Evolutionary conservation across 352 stramenopile species (phyloP).

Genomic region (Globisporangium megalacanthum): DNA sequence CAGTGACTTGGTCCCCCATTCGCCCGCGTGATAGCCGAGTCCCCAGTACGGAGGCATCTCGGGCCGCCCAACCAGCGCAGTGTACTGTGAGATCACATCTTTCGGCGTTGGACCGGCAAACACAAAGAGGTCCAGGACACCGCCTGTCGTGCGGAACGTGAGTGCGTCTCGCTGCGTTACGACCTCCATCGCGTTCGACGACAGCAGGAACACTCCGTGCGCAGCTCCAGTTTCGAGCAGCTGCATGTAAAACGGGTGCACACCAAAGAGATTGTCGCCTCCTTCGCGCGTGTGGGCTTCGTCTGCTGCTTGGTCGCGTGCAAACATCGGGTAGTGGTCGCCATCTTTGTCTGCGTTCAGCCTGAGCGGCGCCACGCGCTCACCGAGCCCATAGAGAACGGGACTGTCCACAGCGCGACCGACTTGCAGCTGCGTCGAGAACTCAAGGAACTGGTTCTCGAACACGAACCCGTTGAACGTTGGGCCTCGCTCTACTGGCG

Average conservation of each 20-base stretch:
- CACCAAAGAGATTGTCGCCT: slow-evolving; percentile 72
- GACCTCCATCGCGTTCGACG: slow-evolving; percentile 86
- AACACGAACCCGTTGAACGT: slow-evolving; percentile 71
- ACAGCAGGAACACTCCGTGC: slow-evolving; percentile 75
- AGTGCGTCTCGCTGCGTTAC: slow-evolving; percentile 51
- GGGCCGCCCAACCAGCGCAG: slow-evolving; percentile 60
- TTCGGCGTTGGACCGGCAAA: slow-evolving; percentile 55
- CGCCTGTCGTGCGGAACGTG: slow-evolving; percentile 75
- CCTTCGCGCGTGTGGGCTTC: slow-evolving; percentile 24
- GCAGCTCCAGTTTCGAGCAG: slow-evolving; percentile 32
- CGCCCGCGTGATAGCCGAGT: slow-evolving; percentile 78
- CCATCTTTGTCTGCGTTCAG: slow-evolving; percentile 36
- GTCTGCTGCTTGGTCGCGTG: slow-evolving; percentile 18
- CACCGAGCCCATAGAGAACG: slow-evolving; percentile 70
- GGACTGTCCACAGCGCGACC: slow-evolving; percentile 12
- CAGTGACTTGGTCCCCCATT: slow-evolving; percentile 28
- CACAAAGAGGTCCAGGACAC: slow-evolving; percentile 78
- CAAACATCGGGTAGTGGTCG: slow-evolving; percentile 74
- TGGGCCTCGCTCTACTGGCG: slow-evolving; percentile 23
- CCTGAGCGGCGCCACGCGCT: slow-evolving; percentile 40
- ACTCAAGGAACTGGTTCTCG: slow-evolving; percentile 84
- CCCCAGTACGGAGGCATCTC: slow-evolving; percentile 82
- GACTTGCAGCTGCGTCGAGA: slow-evolving; percentile 58
- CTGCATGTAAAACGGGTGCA: slow-evolving; percentile 79
- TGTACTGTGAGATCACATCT: slow-evolving; percentile 73